These are phyloP conservation scores for Strobilomyces dryophilus DNA, from an alignment of 768 basidiomycete genomes.

Conservation along the genomic window DNA sequence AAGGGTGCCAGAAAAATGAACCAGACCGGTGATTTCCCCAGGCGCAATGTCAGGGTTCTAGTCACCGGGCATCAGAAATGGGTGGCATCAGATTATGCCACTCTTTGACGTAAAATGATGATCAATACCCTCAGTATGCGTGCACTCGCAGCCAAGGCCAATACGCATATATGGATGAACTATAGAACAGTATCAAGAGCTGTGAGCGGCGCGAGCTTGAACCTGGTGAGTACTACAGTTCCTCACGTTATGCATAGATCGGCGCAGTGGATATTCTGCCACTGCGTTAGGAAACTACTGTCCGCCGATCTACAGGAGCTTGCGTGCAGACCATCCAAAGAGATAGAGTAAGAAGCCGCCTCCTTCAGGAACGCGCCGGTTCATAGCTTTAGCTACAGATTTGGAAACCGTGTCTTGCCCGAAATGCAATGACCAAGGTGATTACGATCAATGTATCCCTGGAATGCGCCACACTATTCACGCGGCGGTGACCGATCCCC, in stretches of 20 bases:
- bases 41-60: not conserved
- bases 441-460: constrained; percentile 1
- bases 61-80: not conserved
- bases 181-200: too few species aligned
- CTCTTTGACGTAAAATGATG: too few species aligned
- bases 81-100: too few species aligned
- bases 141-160: too few species aligned
- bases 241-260: too few species aligned
- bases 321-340: constrained; percentile 58
- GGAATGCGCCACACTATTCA: constrained; percentile 29
- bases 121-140: too few species aligned
- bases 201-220: too few species aligned
- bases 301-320: constrained; percentile 49
- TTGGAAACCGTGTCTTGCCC: constrained; percentile 47
- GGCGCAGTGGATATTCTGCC: constrained; percentile 27
- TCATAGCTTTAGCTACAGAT: constrained; percentile 28
- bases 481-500: constrained; percentile 44
- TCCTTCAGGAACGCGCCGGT: not conserved
- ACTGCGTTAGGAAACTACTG: constrained; percentile 56
- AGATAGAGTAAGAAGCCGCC: constrained; percentile 10
- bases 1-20: not conserved
- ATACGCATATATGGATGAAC: too few species aligned
- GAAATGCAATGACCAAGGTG: constrained; percentile 32
- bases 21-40: constrained; percentile 17
- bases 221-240: too few species aligned